Percentiles rank a stretch among this genome's conserved stretches.
Evolutionary conservation across 768 basidiomycete species (phyloP).

Genomic region (Kwoniella sp.): DNA sequence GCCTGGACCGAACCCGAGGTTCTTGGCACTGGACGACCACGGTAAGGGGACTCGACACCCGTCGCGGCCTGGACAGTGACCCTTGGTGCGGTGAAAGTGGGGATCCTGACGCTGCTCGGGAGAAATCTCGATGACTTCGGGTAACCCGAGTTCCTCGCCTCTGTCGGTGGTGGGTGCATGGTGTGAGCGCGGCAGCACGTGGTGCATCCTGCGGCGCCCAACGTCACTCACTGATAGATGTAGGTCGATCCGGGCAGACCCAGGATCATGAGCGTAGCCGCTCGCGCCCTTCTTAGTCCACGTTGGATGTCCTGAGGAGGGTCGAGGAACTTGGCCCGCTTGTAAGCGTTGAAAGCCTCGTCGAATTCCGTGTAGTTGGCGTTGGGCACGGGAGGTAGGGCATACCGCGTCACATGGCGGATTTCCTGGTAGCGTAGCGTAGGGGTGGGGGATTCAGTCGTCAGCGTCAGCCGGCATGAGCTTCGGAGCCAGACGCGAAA

Average conservation of each 20-base stretch:
- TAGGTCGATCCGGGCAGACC: slow-evolving; percentile 40
- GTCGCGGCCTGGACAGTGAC: slow-evolving; percentile 35
- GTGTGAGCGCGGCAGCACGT: too few relatives aligned
- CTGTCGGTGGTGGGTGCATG: too few relatives aligned
- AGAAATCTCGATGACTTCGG: slow-evolving; percentile 38
- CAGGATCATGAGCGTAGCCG: slow-evolving; percentile 36
- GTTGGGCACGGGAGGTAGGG: slow-evolving; percentile 20
- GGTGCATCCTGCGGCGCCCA: too few relatives aligned
- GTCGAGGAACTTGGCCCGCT: slow-evolving; percentile 2
- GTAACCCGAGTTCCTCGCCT: slow-evolving; percentile 41
- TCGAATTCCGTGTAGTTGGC: slow-evolving; percentile 5
- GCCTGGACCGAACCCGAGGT: slow-evolving; percentile 28
- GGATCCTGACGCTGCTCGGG: slow-evolving; percentile 33
- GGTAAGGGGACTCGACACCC: slow-evolving; percentile 42
- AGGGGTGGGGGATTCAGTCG: too few relatives aligned
- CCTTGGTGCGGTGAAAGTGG: slow-evolving; percentile 33
- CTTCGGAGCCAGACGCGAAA: not conserved
- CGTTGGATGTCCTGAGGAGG: slow-evolving; percentile 20
- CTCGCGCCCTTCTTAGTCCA: slow-evolving; percentile 29
- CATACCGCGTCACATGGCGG: slow-evolving; percentile 39
- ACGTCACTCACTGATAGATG: slow-evolving; percentile 42
- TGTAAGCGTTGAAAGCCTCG: slow-evolving; percentile 6
- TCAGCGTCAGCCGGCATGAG: slow-evolving; percentile 2
- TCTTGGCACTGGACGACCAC: slow-evolving; percentile 16
- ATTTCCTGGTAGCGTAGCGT: slow-evolving; percentile 22